phyloP scores from a whole-genome alignment of 2,329 filamentous ascomycete species.

The Hysterium pulicare region DNA sequence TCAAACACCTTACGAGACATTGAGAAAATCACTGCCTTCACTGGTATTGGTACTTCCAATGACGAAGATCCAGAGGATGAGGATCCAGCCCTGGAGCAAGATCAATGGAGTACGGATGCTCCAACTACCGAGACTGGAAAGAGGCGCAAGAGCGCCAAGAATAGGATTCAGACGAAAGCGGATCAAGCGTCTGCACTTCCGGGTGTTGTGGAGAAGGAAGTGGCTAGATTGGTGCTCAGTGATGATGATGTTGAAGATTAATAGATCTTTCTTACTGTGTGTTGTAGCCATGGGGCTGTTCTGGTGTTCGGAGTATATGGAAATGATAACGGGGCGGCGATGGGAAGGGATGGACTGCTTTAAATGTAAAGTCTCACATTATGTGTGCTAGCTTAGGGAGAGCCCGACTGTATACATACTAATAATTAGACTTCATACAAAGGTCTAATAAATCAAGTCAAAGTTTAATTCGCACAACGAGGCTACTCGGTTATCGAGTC shows the following conservation, averaged over 20 bases:
- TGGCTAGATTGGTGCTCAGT: constrained; percentile 40
- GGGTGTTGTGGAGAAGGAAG: constrained; percentile 20
- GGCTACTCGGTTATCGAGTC: no score
- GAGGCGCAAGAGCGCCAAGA: constrained; percentile 18
- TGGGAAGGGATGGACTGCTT: no score
- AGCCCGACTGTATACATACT: no score
- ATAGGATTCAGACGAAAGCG: constrained; percentile 19
- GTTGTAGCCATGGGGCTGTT: no score
- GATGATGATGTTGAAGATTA: constrained; percentile 49
- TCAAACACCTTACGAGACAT: constrained; percentile 52
- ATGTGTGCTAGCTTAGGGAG: no score
- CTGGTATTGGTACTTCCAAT: constrained; percentile 46
- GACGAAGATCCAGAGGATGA: constrained; percentile 18
- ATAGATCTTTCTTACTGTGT: no score
- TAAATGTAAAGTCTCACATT: no score
- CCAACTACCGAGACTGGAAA: constrained; percentile 25
- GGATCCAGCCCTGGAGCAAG: constrained; percentile 24
- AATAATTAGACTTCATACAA: no score
- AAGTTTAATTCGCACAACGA: no score
- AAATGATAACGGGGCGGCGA: no score
- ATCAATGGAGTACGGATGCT: constrained; percentile 44
- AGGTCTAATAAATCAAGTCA: no score
- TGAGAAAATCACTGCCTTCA: constrained; percentile 66
- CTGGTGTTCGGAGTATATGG: no score
- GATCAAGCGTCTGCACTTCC: constrained; percentile 21